Evolutionary conservation across 805 yeast genomes (phyloP), one percentile per base, ranked within the genome.

Genomic region (Kluyveromyces aestuarii): DNA sequence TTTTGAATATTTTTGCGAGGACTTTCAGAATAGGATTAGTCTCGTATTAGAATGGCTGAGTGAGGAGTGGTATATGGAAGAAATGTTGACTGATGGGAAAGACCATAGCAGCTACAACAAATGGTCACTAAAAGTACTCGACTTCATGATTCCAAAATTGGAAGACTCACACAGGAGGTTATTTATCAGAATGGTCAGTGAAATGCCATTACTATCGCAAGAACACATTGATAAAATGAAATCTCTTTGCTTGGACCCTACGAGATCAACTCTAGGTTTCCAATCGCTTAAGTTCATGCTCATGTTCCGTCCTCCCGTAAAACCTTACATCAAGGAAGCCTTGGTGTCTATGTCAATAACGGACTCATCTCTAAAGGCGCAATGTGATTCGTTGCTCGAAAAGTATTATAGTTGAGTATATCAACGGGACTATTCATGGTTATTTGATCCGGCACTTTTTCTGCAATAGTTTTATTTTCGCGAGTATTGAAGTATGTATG

Each of bases 261-360:
- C 79, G 19, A 77, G 97, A 66, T 73, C 80, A 19, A 75, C 81
- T 46, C 69, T 91, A 21, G 99, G 98, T 0, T 80, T 87, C 56
- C 82, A 87, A 56, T 80, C 96, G 1, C 68, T 95, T 48, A 87
- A 86, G 55, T 87, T 84, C 59, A 68, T 93, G 52, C 79, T 90
- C 48, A 85, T 88, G 91, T 86, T 87, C 64, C 77, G 96, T 58
- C 96, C 96, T 0, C 97, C 98, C 0, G 87, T 79, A 27, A 78
- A 82, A 51, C 53, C 55, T 6, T 48, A 53, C 41, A 60, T 66
- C 30, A 53, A 71, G 63, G 37, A 57, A 27, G 50, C 72, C 16
- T 51, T 66, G 37, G 54, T 56, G 18, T 45, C 50, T 21, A 51
- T 63, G 40, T 53, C 54, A 40, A 43, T 48, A 14, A 61, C 60